A percentile compares a stretch with the other conserved stretches of the same genome.
Evolutionary conservation across 805 yeast genomes (phyloP).

Genomic region (Yamadazyma akitaensis): DNA sequence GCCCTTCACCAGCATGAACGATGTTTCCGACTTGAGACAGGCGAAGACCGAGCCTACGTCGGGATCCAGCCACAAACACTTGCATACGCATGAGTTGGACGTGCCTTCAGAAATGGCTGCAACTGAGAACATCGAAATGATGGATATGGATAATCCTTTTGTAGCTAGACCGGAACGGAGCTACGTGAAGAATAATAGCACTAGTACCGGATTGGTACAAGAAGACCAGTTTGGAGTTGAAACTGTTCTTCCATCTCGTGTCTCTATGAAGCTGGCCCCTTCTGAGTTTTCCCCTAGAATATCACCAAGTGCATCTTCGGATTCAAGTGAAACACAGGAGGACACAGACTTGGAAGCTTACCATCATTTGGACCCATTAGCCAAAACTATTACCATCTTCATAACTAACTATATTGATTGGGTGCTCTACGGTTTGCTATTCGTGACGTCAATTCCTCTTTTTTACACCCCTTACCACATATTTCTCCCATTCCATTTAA

Average conservation of each 20-base stretch:
- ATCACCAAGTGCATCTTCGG: background rate
- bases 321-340: background rate
- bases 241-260: constrained; percentile 5
- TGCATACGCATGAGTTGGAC: background rate
- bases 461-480: constrained; percentile 53
- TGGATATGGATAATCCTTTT: constrained; percentile 12
- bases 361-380: constrained; percentile 14
- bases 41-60: constrained; percentile 15
- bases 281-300: background rate
- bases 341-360: constrained; percentile 5
- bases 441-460: constrained; percentile 56
- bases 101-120: background rate
- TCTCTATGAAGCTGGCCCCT: constrained; percentile 6
- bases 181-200: constrained; percentile 13
- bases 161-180: constrained; percentile 15
- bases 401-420: constrained; percentile 52
- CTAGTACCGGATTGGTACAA: constrained; percentile 1
- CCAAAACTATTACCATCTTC: constrained; percentile 30
- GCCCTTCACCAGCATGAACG: constrained; percentile 24
- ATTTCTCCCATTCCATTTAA: constrained; percentile 60
- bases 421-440: constrained; percentile 44
- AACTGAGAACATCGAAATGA: constrained; percentile 5
- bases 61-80: background rate
- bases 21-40: constrained; percentile 31
- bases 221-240: constrained; percentile 2